Evolutionary conservation across 2,329 filamentous ascomycete genomes (phyloP).

Genomic region (Atkinsonella texensis): DNA sequence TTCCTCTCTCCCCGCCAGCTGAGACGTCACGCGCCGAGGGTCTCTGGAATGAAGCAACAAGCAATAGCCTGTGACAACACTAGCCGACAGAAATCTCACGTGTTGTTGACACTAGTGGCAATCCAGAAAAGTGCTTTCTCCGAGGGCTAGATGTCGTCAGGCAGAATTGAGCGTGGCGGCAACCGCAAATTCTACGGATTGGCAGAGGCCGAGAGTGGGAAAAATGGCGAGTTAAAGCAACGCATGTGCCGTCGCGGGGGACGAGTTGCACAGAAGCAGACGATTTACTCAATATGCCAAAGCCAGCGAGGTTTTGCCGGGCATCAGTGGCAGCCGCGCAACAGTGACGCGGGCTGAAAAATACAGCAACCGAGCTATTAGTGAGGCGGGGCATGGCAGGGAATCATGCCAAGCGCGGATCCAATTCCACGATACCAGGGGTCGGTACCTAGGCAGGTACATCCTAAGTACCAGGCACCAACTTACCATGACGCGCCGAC

Average conservation of each 20-base stretch:
- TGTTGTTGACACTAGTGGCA: not conserved
- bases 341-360: not conserved
- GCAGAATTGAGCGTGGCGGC: not conserved
- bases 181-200: not conserved
- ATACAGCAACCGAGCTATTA: not conserved
- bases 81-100: not conserved
- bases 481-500: no score
- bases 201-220: not conserved
- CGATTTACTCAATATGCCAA: not conserved
- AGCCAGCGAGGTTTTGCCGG: not conserved
- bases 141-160: not conserved
- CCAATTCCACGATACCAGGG: not conserved
- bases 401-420: not conserved
- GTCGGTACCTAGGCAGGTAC: no score
- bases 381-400: no score
- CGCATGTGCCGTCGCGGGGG: not conserved
- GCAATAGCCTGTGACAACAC: not conserved
- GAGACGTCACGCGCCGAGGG: not conserved
- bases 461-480: no score
- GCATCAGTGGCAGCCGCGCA: not conserved
- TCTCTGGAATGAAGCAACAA: constrained; percentile 1
- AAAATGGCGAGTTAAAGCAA: not conserved
- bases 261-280: not conserved
- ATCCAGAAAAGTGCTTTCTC: not conserved
- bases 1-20: not conserved